Evolutionary conservation across 495 filamentous ascomycete genomes (phyloP).

Genomic region (Lophiostoma macrostomum): DNA sequence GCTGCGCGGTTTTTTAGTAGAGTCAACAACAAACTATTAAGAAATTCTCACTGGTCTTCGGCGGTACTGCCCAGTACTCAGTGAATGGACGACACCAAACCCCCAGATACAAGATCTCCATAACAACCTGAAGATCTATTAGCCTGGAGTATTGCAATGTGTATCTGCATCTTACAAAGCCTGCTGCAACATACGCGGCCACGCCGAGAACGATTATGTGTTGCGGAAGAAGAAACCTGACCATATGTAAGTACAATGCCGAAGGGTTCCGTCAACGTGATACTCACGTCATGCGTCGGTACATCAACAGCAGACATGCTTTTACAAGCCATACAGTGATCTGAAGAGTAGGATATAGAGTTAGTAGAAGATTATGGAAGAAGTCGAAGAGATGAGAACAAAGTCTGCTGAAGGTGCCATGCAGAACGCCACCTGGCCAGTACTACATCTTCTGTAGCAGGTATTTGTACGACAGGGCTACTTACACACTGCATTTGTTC

Average conservation of each 20-base stretch:
- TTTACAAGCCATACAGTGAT: constrained; percentile 54
- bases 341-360: too few species aligned
- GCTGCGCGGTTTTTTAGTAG: constrained; percentile 33
- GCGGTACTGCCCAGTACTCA: constrained; percentile 55
- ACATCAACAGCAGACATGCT: constrained; percentile 53
- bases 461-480: too few species aligned
- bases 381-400: too few species aligned
- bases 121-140: constrained; percentile 36
- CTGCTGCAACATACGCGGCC: constrained; percentile 50
- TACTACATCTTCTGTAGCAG: too few species aligned
- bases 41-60: constrained; percentile 6
- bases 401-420: too few species aligned
- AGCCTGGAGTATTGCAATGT: not conserved
- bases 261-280: not conserved
- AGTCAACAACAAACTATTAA: constrained; percentile 10
- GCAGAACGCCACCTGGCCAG: too few species aligned
- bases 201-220: constrained; percentile 53
- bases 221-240: constrained; percentile 41
- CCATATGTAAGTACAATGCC: not conserved
- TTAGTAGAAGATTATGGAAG: too few species aligned
- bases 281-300: constrained; percentile 51
- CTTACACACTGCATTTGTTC: constrained; percentile 50
- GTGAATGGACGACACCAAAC: constrained; percentile 61
- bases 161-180: constrained; percentile 42
- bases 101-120: constrained; percentile 60